phyloP scores from a whole-genome alignment of 805 yeast species.

The Torulaspora quercuum region DNA sequence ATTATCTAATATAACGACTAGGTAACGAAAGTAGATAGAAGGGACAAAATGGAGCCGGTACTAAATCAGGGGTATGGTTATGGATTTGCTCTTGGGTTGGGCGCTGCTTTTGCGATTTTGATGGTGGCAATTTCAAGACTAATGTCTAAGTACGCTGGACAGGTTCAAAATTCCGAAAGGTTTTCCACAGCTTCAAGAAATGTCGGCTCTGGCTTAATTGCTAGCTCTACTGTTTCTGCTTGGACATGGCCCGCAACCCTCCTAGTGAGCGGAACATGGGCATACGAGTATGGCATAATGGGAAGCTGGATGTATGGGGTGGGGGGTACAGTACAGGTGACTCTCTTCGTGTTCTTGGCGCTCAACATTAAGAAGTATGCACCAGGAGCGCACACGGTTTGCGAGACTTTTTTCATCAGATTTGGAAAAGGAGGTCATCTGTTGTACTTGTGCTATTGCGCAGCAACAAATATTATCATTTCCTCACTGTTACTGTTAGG shows the following conservation, averaged over 20 bases:
- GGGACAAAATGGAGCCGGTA: constrained; percentile 27
- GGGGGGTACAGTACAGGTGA: constrained; percentile 41
- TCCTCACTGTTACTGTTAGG: constrained; percentile 42
- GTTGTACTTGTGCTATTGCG: constrained; percentile 37
- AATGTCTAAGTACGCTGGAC: constrained; percentile 37
- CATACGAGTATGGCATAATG: constrained; percentile 43
- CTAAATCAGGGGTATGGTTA: constrained; percentile 40
- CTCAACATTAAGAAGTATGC: constrained; percentile 42
- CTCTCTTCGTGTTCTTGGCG: constrained; percentile 39
- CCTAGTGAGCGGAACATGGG: constrained; percentile 39
- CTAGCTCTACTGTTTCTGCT: constrained; percentile 36
- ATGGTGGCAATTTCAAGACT: constrained; percentile 39
- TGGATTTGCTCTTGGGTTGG: constrained; percentile 41
- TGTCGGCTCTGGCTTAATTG: constrained; percentile 41
- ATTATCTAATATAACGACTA: too few species aligned
- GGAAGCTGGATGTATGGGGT: constrained; percentile 40
- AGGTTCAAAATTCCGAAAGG: constrained; percentile 42
- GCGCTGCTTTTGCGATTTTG: constrained; percentile 43
- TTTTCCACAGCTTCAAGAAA: constrained; percentile 42
- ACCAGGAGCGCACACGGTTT: constrained; percentile 43
- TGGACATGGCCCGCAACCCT: constrained; percentile 50
- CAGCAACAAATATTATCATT: constrained; percentile 40
- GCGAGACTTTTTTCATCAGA: constrained; percentile 39
- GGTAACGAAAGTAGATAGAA: too few species aligned
- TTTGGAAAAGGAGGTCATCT: constrained; percentile 40